Evolutionary conservation across 495 filamentous ascomycete species (phyloP).

Genomic region (Massariosphaeria phaeospora): DNA sequence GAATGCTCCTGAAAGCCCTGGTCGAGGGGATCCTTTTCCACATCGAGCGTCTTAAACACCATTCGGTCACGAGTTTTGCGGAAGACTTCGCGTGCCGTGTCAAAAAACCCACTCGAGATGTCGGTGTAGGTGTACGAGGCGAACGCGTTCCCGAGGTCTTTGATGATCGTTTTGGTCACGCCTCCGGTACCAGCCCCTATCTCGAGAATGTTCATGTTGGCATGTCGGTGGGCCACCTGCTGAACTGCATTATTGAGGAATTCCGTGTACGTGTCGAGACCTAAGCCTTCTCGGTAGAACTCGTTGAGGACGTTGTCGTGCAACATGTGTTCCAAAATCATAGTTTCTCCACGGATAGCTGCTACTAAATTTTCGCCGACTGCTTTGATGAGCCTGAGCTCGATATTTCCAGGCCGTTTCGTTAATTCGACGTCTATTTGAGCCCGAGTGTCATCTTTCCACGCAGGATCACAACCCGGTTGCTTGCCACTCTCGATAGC

Average conservation of each 20-base stretch:
- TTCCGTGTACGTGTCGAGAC: not conserved
- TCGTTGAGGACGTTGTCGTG: not conserved
- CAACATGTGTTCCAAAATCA: constrained; percentile 2
- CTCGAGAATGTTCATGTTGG: constrained; percentile 5
- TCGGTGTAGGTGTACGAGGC: constrained; percentile 35
- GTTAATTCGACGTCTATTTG: no score
- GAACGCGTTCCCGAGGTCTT: not conserved
- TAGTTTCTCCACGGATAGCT: not conserved
- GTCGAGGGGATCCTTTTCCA: not conserved
- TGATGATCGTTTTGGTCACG: not conserved
- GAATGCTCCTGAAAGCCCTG: constrained; percentile 21
- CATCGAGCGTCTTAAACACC: constrained; percentile 25
- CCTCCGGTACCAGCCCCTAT: constrained; percentile 15
- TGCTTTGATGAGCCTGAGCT: not conserved
- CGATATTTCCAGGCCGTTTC: no score
- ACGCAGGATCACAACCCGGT: no score
- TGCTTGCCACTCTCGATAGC: no score
- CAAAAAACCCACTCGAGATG: constrained; percentile 12
- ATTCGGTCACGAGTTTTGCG: constrained; percentile 35
- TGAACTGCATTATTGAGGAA: not conserved
- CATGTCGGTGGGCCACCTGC: constrained; percentile 10
- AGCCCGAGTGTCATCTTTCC: no score
- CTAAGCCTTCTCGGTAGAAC: not conserved
- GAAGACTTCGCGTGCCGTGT: constrained; percentile 4
- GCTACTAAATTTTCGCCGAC: not conserved